A percentile compares a stretch with the other conserved stretches of the same genome.
Conservation (phyloP, 495 filamentous ascomycete species). For the Cercophora scortea region DNA sequence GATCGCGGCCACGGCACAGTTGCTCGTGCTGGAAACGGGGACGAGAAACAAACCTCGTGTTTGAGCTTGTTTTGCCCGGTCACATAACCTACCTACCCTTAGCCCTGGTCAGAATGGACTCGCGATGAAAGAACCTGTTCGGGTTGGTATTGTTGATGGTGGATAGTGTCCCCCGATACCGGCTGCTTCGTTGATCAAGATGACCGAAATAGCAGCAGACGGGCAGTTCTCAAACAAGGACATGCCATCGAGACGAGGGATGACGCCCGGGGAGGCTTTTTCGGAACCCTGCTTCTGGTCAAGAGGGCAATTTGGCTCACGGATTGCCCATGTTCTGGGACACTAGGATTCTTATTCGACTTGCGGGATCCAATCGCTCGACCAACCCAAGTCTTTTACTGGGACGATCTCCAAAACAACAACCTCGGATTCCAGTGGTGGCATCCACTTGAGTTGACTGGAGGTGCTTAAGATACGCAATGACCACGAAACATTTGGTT, state of each 20-base stretch:
- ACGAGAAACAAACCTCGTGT: not conserved
- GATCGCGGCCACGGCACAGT: not conserved
- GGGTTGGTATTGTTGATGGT: not conserved
- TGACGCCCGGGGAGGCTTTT: too few relatives aligned
- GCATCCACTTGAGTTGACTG: not conserved
- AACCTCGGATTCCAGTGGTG: not conserved
- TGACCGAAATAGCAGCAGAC: not conserved
- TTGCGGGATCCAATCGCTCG: constrained; percentile 5
- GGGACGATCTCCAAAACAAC: constrained; percentile 2
- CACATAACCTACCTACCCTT: not conserved
- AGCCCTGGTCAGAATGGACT: not conserved
- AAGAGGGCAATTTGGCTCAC: not conserved
- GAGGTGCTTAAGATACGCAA: not conserved
- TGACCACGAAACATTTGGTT: not conserved
- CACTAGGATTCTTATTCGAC: constrained; percentile 11
- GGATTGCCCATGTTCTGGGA: not conserved
- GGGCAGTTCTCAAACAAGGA: not conserved
- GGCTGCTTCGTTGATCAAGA: constrained; percentile 1
- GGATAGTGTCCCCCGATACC: not conserved
- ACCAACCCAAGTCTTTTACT: constrained; percentile 11
- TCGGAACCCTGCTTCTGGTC: not conserved
- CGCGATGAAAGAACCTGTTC: not conserved
- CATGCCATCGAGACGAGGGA: too few relatives aligned
- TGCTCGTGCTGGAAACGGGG: not conserved
- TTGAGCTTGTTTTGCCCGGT: not conserved